Evolutionary conservation across 495 filamentous ascomycete species (phyloP).

Genomic region (Hyaloscypha bicolor): DNA sequence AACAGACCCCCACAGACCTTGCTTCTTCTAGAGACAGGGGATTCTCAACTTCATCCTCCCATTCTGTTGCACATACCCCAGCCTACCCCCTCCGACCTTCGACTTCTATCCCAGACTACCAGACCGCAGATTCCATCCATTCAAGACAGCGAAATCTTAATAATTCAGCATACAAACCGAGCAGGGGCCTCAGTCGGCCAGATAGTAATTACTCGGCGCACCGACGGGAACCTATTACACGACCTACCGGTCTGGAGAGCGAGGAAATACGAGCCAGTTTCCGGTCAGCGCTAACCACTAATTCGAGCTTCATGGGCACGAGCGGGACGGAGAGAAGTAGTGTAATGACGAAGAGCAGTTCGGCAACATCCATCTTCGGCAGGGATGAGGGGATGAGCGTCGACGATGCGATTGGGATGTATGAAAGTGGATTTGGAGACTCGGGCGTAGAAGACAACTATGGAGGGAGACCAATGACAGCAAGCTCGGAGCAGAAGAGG

Average conservation of each 20-base stretch:
- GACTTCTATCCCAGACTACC: conserved; percentile 33
- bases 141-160: conserved; percentile 29
- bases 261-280: conserved; percentile 70
- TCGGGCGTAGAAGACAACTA: conserved; percentile 34
- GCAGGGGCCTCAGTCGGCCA: conserved; percentile 24
- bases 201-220: conserved; percentile 32
- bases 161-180: conserved; percentile 22
- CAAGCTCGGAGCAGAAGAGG: conserved; percentile 34
- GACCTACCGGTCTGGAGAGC: conserved; percentile 42
- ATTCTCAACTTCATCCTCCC: conserved; percentile 48
- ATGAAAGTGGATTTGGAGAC: conserved; percentile 78
- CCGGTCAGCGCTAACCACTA: conserved; percentile 68
- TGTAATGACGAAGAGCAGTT: conserved; percentile 78
- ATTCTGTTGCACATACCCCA: conserved; percentile 44
- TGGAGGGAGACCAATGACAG: conserved; percentile 28
- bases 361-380: conserved; percentile 64
- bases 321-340: conserved; percentile 80
- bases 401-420: conserved; percentile 94
- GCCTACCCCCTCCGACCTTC: conserved; percentile 31
- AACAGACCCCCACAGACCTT: conserved; percentile 28
- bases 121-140: conserved; percentile 31
- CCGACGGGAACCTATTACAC: conserved; percentile 43
- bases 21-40: conserved; percentile 43
- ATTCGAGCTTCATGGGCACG: conserved; percentile 68
- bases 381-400: conserved; percentile 78